Conservation (phyloP, 148 eudicot genomes). For the Heliamphora exappendiculata region DNA sequence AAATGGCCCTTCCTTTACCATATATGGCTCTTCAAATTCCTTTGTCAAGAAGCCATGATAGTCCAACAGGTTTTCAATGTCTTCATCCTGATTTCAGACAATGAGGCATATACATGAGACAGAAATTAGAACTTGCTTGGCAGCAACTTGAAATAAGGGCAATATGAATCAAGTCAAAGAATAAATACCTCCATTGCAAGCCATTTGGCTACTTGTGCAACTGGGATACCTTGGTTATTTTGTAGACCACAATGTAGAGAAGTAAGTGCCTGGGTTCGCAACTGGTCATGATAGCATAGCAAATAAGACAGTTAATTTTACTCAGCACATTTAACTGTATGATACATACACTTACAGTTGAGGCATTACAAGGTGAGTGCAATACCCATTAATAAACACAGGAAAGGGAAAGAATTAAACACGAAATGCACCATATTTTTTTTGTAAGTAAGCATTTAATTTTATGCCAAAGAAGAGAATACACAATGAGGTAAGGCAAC, state of each 20-base stretch:
- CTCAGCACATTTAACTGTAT: background rate
- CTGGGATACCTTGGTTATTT: slow-evolving; percentile 83
- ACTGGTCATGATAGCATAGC: slow-evolving; percentile 38
- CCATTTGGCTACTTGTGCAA: slow-evolving; percentile 72
- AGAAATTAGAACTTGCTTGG: background rate
- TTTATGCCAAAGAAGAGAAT: no score
- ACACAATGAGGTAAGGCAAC: no score
- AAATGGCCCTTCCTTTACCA: slow-evolving; percentile 86
- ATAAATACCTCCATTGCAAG: slow-evolving; percentile 86
- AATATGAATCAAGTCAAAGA: background rate
- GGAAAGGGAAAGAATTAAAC: background rate
- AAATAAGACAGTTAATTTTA: background rate
- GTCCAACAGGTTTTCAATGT: slow-evolving; percentile 59
- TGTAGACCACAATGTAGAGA: slow-evolving; percentile 83
- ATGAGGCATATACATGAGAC: background rate
- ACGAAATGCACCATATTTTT: background rate
- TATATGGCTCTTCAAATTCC: slow-evolving; percentile 88
- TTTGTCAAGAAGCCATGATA: slow-evolving; percentile 85
- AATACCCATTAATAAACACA: background rate
- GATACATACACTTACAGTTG: background rate
- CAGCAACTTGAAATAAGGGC: background rate
- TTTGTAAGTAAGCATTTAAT: no score
- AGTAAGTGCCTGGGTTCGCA: slow-evolving; percentile 93
- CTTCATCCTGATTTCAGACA: slow-evolving; percentile 54
- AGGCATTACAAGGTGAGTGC: background rate